phyloP scores from a whole-genome alignment of 129 eudicot genomes.

The Logfia minima region DNA sequence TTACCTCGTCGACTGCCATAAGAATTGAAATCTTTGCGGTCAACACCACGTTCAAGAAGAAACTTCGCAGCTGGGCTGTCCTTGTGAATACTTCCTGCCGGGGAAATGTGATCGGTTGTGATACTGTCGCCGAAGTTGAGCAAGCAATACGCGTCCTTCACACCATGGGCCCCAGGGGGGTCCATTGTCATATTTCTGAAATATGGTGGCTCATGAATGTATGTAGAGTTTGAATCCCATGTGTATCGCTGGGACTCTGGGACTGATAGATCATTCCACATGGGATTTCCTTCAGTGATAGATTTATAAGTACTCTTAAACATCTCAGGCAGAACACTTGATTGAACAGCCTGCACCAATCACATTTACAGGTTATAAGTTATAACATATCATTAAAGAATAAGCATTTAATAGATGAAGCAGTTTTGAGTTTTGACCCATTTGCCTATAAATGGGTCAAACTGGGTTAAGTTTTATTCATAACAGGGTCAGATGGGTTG shows the following conservation, averaged over 20 bases:
- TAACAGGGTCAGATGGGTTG: not conserved
- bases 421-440: not conserved
- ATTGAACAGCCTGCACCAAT: conserved; percentile 77
- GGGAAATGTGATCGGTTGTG: conserved; percentile 96
- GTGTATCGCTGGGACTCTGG: conserved; percentile 68
- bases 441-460: not conserved
- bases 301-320: conserved; percentile 92
- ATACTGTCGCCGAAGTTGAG: conserved; percentile 96
- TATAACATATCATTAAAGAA: not conserved
- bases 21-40: conserved; percentile 80
- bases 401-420: not conserved
- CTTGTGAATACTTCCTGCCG: conserved; percentile 96
- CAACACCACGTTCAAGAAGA: conserved; percentile 82
- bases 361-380: not conserved
- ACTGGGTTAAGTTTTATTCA: not conserved
- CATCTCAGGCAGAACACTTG: conserved; percentile 94
- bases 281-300: conserved; percentile 83
- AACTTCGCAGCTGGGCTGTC: conserved; percentile 96
- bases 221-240: conserved; percentile 88
- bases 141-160: conserved; percentile 93
- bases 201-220: conserved; percentile 95
- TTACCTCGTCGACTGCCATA: conserved; percentile 93
- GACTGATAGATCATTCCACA: conserved; percentile 89
- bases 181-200: conserved; percentile 94
- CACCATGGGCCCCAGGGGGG: conserved; percentile 96